Conservation (phyloP, 306 rosid species). For the Gastrolobium bilobum region DNA sequence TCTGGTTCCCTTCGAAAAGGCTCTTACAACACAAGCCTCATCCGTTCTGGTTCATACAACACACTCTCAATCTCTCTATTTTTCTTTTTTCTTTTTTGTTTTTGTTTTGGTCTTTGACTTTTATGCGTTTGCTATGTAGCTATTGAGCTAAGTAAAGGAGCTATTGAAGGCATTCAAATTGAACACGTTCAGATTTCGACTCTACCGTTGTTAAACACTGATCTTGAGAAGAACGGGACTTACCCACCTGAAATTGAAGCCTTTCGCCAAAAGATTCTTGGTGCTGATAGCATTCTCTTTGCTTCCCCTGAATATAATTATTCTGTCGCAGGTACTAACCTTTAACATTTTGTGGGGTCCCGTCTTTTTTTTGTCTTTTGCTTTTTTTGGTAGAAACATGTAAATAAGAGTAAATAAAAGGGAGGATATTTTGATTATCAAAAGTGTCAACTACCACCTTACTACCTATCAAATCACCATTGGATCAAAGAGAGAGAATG, state of each 20-base stretch:
- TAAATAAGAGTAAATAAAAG: too few relatives aligned
- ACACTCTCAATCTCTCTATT: neutral
- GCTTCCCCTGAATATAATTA: constrained; percentile 86
- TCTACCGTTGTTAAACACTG: constrained; percentile 73
- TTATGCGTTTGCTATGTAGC: constrained; percentile 53
- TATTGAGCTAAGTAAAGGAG: constrained; percentile 59
- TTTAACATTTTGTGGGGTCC: too few relatives aligned
- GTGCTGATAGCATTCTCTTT: constrained; percentile 72
- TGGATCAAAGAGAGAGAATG: too few relatives aligned
- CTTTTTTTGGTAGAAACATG: too few relatives aligned
- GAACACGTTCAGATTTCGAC: constrained; percentile 68
- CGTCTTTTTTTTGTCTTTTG: too few relatives aligned
- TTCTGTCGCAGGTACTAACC: constrained; percentile 71
- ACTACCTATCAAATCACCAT: too few relatives aligned
- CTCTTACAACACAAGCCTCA: constrained; percentile 66
- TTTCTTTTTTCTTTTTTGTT: neutral
- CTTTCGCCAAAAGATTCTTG: constrained; percentile 66
- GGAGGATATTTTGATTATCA: too few relatives aligned
- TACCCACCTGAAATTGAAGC: constrained; percentile 66
- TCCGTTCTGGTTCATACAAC: constrained; percentile 65
- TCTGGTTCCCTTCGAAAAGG: constrained; percentile 74
- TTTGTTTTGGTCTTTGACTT: neutral
- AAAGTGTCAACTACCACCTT: too few relatives aligned
- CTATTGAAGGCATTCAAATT: constrained; percentile 56
- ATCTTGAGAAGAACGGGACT: constrained; percentile 67